Conservation (phyloP, 1,284 basidiomycete genomes). For the Peniophora sp. region DNA sequence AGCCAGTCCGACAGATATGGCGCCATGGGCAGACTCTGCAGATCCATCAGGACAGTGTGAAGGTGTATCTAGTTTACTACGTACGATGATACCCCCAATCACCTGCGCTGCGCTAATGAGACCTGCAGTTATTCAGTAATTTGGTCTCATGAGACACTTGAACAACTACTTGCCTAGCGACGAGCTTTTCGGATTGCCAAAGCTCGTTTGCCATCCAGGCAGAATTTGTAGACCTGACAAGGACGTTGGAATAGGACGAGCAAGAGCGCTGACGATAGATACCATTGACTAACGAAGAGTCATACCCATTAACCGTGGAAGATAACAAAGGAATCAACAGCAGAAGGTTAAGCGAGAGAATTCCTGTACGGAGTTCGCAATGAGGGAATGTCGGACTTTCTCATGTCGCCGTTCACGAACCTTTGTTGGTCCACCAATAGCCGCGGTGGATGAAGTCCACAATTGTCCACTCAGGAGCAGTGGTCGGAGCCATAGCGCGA, state of each 20-base stretch:
- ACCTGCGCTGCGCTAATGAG: conserved; percentile 56
- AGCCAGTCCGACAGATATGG: conserved; percentile 50
- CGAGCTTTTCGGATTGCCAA: conserved; percentile 41
- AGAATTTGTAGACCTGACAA: conserved; percentile 54
- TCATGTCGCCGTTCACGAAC: conserved; percentile 22
- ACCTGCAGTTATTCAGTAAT: conserved; percentile 28
- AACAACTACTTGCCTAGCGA: conserved; percentile 34
- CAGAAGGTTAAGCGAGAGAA: conserved; percentile 51
- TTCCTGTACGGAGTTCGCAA: conserved; percentile 29
- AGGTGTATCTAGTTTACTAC: conserved; percentile 11
- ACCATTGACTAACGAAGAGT: conserved; percentile 61
- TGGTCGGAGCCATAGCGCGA: conserved; percentile 9
- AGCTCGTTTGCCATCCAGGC: conserved; percentile 51
- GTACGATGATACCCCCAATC: conserved; percentile 48
- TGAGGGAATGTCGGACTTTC: background rate
- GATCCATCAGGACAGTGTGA: background rate
- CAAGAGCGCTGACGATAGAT: background rate
- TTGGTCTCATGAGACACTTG: no score
- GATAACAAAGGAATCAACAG: conserved; percentile 53
- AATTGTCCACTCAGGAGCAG: conserved; percentile 42
- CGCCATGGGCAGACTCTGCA: conserved; percentile 48
- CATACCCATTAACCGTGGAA: conserved; percentile 52
- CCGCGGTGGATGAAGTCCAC: conserved; percentile 50
- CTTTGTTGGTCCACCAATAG: conserved; percentile 55
- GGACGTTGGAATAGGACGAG: background rate